Evolutionary conservation across 768 basidiomycete genomes (phyloP).

Genomic region (Tubosaeta sp.): DNA sequence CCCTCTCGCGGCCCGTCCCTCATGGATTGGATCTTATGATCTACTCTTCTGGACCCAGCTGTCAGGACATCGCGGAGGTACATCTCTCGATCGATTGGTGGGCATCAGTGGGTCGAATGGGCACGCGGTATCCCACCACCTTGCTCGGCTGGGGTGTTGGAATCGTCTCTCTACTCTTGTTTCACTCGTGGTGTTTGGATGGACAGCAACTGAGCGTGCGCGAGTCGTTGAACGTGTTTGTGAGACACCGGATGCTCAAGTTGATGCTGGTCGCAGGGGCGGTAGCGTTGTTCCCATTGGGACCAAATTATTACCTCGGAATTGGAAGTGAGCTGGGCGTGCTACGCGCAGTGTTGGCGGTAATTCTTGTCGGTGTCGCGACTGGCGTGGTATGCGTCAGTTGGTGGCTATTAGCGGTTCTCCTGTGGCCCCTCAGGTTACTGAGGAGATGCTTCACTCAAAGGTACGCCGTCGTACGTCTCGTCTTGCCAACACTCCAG

Average conservation of each 20-base stretch:
- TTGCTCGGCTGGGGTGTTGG: slow-evolving; percentile 72
- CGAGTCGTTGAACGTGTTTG: slow-evolving; percentile 48
- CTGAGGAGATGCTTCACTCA: slow-evolving; percentile 5
- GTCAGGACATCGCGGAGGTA: slow-evolving; percentile 38
- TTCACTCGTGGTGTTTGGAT: slow-evolving; percentile 42
- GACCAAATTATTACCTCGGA: slow-evolving; percentile 55
- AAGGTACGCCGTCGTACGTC: slow-evolving; percentile 12
- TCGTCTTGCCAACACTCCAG: neutral
- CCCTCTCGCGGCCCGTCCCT: slow-evolving; percentile 14
- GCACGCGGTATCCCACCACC: slow-evolving; percentile 70
- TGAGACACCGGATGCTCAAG: slow-evolving; percentile 34
- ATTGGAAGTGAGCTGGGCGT: slow-evolving; percentile 46
- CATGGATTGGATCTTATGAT: slow-evolving; percentile 52
- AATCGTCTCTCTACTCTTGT: slow-evolving; percentile 56
- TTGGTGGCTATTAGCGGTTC: slow-evolving; percentile 48
- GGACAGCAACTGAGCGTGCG: slow-evolving; percentile 40
- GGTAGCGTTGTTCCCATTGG: slow-evolving; percentile 54
- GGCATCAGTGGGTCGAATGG: slow-evolving; percentile 65
- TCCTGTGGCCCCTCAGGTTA: slow-evolving; percentile 45
- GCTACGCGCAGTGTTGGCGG: slow-evolving; percentile 43
- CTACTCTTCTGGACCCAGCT: slow-evolving; percentile 52
- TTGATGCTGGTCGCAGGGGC: slow-evolving; percentile 43
- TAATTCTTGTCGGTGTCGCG: slow-evolving; percentile 53
- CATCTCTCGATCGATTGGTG: slow-evolving; percentile 64
- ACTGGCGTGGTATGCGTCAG: slow-evolving; percentile 59